phyloP scores from a whole-genome alignment of 208 protist species.

The Porcisia hertigi region DNA sequence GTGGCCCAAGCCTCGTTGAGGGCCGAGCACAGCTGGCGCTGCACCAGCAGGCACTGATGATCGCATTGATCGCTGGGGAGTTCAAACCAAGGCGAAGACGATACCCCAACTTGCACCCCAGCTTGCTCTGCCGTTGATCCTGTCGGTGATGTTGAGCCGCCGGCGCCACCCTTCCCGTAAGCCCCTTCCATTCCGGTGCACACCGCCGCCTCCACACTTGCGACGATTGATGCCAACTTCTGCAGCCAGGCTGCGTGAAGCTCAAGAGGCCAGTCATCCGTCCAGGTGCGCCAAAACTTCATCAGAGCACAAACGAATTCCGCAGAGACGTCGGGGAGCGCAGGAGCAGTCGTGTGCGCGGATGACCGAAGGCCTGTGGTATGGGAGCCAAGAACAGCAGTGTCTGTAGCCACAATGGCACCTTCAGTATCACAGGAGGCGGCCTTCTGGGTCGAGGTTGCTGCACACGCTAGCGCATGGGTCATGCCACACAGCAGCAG shows the following conservation, averaged over 20 bases:
- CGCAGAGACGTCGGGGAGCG: not conserved
- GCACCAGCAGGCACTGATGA: not conserved
- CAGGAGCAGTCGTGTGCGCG: not conserved
- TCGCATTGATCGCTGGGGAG: not conserved
- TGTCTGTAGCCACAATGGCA: not conserved
- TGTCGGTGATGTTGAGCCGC: not conserved
- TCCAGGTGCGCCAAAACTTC: constrained; percentile 28
- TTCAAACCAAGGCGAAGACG: not conserved
- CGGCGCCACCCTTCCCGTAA: not conserved
- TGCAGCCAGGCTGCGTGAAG: constrained; percentile 1
- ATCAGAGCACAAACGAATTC: constrained; percentile 18
- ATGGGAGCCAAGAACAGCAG: not conserved
- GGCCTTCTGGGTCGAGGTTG: not conserved
- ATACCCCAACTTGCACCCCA: not conserved
- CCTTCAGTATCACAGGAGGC: not conserved
- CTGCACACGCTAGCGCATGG: not conserved
- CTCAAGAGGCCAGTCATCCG: not conserved
- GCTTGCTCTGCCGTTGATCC: not conserved
- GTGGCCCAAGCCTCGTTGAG: constrained; percentile 20
- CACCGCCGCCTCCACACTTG: too few relatives aligned
- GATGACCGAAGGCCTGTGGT: not conserved
- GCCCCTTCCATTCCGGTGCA: not conserved
- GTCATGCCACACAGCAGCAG: constrained; percentile 1
- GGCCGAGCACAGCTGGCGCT: constrained; percentile 5
- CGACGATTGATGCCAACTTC: not conserved